Evolutionary conservation across 2,329 filamentous ascomycete species (phyloP), one percentile per base, ranked within the genome.

Genomic region (Arthroderma uncinatum): DNA sequence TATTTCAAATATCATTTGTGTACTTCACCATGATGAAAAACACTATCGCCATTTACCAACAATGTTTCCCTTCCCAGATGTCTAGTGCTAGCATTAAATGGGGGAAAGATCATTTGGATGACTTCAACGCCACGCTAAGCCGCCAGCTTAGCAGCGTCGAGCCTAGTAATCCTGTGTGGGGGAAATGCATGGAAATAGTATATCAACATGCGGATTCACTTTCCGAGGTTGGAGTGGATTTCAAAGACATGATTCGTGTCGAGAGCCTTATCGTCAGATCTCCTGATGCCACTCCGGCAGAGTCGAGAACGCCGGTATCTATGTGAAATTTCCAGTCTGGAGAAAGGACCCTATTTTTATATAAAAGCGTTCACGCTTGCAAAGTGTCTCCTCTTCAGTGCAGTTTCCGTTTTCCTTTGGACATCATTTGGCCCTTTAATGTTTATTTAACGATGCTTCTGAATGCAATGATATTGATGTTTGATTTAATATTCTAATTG

Each of bases 71-170:
- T 9, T 80, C 88, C 25, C 78, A 84, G 12, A 89, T 93, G 76
- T 94, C 93, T 80, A 95, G 89, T 66, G 90, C 91, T 0, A 95
- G 90, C 65, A 92, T 98, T 65, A 94, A 92, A 68, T 98, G 93
- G 93, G 91, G 90, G n/a, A 97, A 96, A 72, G 86, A 93, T 64
- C 85, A 95, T 68, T 83, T 97, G 1, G 91, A 96, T 64, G 84
- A 84, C 1, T 97, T 97, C 76, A 97, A 96, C 66, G 79, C 79
- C 48, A 83, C 93, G 54, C 77, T 98, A 37, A 82, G 80, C 36
- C 79, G 92, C 59, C 93, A 97, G 73, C 76, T 98, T 60, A 94
- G 89, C 72, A 90, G 87, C 67, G 87, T 93, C 1, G 86, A 94
- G 60, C 80, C 78, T 53, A 84, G 81, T n/a, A 85, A 86, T 12